Base-by-base conservation (phyloP, 2,329 filamentous ascomycete genomes). In the Penicillium decumbens region DNA sequence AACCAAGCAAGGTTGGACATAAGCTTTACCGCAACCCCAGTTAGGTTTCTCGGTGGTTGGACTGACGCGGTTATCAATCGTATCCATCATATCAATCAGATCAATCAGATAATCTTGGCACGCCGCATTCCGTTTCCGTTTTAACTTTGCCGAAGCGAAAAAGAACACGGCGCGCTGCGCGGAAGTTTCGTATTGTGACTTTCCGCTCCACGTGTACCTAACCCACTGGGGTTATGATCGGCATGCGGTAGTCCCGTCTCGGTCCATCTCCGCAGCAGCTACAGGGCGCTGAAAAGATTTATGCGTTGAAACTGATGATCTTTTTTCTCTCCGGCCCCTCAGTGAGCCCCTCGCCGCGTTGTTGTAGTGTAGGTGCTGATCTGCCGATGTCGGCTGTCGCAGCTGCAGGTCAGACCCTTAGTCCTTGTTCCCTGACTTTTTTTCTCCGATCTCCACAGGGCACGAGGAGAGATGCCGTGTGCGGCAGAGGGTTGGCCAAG, bases 51-150 rank as follows among this genome's bases (percentile, higher is more conserved):
- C 7, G 9, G 15, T 35, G 32, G 32, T 35, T 41, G 18, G 25
- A 38, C 15, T 18, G 20, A 27, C 3, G 20, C 28, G 29, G 24
- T 38, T 23, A 39, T 49, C 47, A 29, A 50, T 45, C 41, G 40
- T 30, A 51, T 48, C 41, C 23, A 48, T 51, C 49, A 51, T 44
- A 50, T 50, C 47, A 23, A 49, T 53, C 35, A 49, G 37, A 47
- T 50, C 41, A 49, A 50, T 50, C 47, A 50, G 42, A 50, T 50
- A 50, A 48, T 48, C 40, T 46, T 8, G n/a, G 10, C 25, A 15
- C 2, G 4, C 7, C 13, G 13, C 20, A 24, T 24, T 39, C 32
- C 32, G 32, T 12, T 25, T 25, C 24, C 18, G 15, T 18, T 6
- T 1, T 27, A 28, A 28, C 9, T 28, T 28, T 9, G 8, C 9